Percentiles rank a stretch among this genome's conserved stretches.
These are phyloP conservation scores for Coprinellus aureogranulatus DNA, from an alignment of 768 basidiomycete species.

Conservation along the genomic window DNA sequence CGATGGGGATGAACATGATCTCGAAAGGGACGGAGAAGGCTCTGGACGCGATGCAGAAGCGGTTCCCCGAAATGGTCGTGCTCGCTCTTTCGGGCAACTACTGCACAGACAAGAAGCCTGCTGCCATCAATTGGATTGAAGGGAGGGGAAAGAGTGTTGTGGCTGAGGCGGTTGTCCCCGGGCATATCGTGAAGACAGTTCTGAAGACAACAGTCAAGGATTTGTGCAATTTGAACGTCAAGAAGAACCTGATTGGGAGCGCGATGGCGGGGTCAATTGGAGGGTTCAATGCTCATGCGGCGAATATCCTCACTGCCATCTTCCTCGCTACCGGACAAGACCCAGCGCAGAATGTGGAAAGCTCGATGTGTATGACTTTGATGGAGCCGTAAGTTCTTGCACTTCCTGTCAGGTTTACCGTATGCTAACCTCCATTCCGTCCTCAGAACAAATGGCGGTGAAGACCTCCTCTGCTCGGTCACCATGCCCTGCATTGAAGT, in stretches of 20 bases:
- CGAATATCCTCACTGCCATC: constrained; percentile 93
- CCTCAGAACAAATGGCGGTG: constrained; percentile 58
- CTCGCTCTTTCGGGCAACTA: constrained; percentile 95
- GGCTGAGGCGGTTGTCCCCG: constrained; percentile 91
- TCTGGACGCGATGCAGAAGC: constrained; percentile 68
- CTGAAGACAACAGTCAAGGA: constrained; percentile 95
- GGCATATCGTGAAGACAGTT: constrained; percentile 81
- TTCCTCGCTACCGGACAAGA: constrained; percentile 99
- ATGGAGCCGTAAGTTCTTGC: constrained; percentile 86
- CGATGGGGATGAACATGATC: constrained; percentile 99
- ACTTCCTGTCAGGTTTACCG: too few species aligned
- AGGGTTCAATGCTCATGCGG: constrained; percentile 97
- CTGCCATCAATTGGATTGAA: constrained; percentile 99
- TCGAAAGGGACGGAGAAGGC: constrained; percentile 97
- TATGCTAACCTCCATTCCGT: too few species aligned
- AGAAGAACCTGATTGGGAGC: constrained; percentile 97
- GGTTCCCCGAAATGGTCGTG: constrained; percentile 90
- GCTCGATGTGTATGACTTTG: constrained; percentile 95
- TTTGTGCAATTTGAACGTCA: constrained; percentile 85
- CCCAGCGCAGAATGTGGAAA: constrained; percentile 98
- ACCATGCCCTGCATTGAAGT: constrained; percentile 99
- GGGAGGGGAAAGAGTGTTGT: constrained; percentile 97
- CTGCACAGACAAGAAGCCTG: constrained; percentile 99
- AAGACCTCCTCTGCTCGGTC: constrained; percentile 88
- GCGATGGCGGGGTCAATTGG: constrained; percentile 98